Evolutionary conservation across 1,139 yeast species (phyloP).

Genomic region (Zygoascus hellenicus): DNA sequence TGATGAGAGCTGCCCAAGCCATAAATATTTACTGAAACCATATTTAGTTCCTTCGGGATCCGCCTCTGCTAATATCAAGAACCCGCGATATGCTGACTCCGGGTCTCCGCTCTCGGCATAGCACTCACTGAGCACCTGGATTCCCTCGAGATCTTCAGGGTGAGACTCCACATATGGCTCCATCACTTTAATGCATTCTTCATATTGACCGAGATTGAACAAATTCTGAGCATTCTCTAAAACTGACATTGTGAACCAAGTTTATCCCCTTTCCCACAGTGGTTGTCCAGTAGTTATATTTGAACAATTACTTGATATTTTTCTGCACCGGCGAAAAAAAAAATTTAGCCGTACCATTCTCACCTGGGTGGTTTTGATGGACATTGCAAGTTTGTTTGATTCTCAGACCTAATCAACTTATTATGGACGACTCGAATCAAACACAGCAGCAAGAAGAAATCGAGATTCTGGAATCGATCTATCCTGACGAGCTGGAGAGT

Average conservation of each 20-base stretch:
- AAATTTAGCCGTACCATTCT: too few species aligned
- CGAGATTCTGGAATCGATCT: constrained; percentile 72
- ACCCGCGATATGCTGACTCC: constrained; percentile 65
- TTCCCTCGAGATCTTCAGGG: constrained; percentile 21
- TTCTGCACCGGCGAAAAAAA: too few species aligned
- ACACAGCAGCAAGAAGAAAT: constrained; percentile 32
- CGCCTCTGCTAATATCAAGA: constrained; percentile 57
- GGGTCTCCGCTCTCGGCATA: constrained; percentile 73
- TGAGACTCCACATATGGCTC: constrained; percentile 11
- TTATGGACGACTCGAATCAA: too few species aligned
- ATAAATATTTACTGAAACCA: constrained; percentile 70
- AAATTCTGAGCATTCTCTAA: constrained; percentile 17
- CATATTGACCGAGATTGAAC: constrained; percentile 22
- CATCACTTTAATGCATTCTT: constrained; percentile 19
- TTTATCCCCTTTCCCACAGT: too few species aligned
- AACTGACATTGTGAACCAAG: not conserved
- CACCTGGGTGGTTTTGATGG: too few species aligned
- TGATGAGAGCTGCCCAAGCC: constrained; percentile 87
- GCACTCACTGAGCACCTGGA: constrained; percentile 63
- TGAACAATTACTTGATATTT: too few species aligned
- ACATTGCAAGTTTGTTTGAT: too few species aligned
- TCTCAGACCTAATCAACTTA: too few species aligned
- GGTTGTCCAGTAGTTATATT: too few species aligned
- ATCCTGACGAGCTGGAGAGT: constrained; percentile 74
- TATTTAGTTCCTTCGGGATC: constrained; percentile 65